Evolutionary conservation across 2,329 filamentous ascomycete genomes (phyloP).

Genomic region (Aureobasidium sp.): DNA sequence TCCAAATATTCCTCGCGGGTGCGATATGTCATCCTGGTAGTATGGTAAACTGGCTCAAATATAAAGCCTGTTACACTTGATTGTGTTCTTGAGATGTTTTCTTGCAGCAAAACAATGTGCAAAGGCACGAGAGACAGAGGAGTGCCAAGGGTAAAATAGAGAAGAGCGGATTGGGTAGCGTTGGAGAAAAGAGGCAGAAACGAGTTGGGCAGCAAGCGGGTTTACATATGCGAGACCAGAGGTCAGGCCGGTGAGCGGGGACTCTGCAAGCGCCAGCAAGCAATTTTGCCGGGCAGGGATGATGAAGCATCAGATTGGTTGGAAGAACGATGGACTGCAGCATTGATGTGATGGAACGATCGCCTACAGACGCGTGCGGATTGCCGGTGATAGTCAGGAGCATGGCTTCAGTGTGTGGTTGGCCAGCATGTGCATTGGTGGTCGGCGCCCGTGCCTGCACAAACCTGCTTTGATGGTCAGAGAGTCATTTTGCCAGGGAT

Average conservation of each 20-base stretch:
- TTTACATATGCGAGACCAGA: constrained; percentile 10
- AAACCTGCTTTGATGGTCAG: constrained; percentile 11
- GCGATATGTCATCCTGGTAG: constrained; percentile 30
- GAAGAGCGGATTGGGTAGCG: constrained; percentile 6
- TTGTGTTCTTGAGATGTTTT: background rate
- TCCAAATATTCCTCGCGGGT: constrained; percentile 21
- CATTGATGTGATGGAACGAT: constrained; percentile 3
- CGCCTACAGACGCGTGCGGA: constrained; percentile 10
- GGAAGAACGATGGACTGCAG: background rate
- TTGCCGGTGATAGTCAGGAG: constrained; percentile 8
- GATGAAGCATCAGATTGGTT: constrained; percentile 8
- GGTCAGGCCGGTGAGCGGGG: constrained; percentile 7
- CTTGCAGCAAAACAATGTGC: constrained; percentile 10
- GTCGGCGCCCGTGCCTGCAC: constrained; percentile 7
- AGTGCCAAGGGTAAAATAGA: background rate
- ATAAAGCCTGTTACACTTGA: constrained; percentile 12
- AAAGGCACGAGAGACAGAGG: background rate
- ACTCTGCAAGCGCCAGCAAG: constrained; percentile 4
- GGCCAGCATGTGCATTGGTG: constrained; percentile 12
- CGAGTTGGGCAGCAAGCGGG: constrained; percentile 12
- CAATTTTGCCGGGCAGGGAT: constrained; percentile 9
- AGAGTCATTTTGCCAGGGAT: constrained; percentile 8
- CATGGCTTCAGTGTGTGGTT: constrained; percentile 8
- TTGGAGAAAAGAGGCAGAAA: background rate
- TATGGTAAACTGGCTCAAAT: constrained; percentile 12